These are phyloP conservation scores for Lachnellula subtilissima DNA, from an alignment of 2,329 filamentous ascomycete genomes.

Conservation along the genomic window DNA sequence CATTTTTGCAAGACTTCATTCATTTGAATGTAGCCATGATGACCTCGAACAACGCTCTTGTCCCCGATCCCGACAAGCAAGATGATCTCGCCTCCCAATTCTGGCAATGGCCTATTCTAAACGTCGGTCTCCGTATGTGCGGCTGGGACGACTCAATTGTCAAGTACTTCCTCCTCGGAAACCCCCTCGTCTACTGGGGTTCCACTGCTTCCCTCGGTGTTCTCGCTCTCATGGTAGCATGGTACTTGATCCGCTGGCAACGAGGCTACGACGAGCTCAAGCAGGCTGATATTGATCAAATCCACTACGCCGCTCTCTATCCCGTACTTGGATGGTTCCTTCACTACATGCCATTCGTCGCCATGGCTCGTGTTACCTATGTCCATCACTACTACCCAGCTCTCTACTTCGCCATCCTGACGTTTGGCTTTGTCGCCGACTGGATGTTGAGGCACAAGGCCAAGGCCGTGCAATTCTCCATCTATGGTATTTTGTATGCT, in stretches of 20 bases:
- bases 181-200: conserved; percentile 94
- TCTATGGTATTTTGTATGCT: conserved; percentile 73
- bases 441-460: conserved; percentile 69
- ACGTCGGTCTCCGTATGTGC: conserved; percentile 97
- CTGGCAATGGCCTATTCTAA: conserved; percentile 97
- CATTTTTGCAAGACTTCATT: conserved; percentile 95
- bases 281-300: conserved; percentile 78
- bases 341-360: conserved; percentile 91
- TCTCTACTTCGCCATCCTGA: conserved; percentile 92
- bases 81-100: conserved; percentile 94
- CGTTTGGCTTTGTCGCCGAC: conserved; percentile 81
- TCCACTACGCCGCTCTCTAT: conserved; percentile 91
- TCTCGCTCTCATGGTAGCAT: conserved; percentile 67
- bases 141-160: conserved; percentile 93
- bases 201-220: conserved; percentile 74
- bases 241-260: conserved; percentile 94
- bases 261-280: conserved; percentile 84
- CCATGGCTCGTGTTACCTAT: conserved; percentile 98
- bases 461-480: conserved; percentile 56
- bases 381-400: conserved; percentile 99
- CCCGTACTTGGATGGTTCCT: conserved; percentile 91
- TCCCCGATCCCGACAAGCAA: conserved; percentile 97
- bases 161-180: conserved; percentile 98
- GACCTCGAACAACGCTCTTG: conserved; percentile 98
- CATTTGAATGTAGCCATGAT: conserved; percentile 99